Evolutionary conservation across 352 stramenopile species (phyloP).

Genomic region (Aphanomyces astaci): DNA sequence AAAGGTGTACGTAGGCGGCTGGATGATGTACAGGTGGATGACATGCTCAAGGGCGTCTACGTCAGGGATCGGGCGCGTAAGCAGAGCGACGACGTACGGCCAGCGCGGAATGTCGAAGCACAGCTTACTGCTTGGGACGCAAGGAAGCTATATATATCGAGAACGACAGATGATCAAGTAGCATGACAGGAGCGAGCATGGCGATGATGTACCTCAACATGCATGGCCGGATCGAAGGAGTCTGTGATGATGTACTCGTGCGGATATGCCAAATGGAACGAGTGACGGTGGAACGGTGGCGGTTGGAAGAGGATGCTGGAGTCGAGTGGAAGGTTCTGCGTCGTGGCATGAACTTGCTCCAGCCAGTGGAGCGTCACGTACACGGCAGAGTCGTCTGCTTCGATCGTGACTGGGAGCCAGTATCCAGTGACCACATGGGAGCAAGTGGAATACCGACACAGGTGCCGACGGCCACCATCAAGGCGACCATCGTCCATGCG

Average conservation of each 20-base stretch:
- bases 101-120: conserved; percentile 46
- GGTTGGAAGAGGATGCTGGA: not conserved
- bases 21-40: conserved; percentile 36
- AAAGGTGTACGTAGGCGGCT: not conserved
- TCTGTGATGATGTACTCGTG: too few relatives aligned
- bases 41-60: conserved; percentile 30
- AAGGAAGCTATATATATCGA: conserved; percentile 45
- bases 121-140: conserved; percentile 32
- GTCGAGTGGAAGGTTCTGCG: not conserved
- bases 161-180: too few relatives aligned
- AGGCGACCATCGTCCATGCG: not conserved
- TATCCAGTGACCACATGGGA: conserved; percentile 11
- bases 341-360: not conserved
- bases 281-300: not conserved
- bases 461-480: not conserved
- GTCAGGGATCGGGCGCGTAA: conserved; percentile 38
- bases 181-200: not conserved
- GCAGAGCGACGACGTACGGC: conserved; percentile 49
- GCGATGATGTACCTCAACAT: not conserved
- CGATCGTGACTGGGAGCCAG: not conserved
- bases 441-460: not conserved
- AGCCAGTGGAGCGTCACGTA: conserved; percentile 21
- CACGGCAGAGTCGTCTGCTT: not conserved
- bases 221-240: not conserved
- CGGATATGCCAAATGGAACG: not conserved